Evolutionary conservation across 2,329 filamentous ascomycete genomes (phyloP), one percentile per base, ranked within the genome.

Genomic region (Neoascochyta sp.): DNA sequence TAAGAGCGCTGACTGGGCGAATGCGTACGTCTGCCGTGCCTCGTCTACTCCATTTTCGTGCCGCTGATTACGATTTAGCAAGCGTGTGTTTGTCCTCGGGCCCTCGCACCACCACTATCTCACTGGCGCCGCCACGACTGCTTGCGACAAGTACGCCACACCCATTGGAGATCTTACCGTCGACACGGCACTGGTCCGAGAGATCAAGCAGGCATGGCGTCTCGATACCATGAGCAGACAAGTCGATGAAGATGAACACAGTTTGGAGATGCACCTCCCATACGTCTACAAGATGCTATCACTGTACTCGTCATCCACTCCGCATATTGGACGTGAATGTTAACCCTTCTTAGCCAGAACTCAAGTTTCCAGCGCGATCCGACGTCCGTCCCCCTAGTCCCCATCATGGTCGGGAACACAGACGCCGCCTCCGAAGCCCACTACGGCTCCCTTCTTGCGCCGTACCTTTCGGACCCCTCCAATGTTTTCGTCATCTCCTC

Each of bases 231-330:
- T 95, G 70, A 77, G 75, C 2, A 64, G 62, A 11, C 52, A 68
- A 4, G 70, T 79, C 5, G 92, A 98, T 53, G 76, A 87, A 40
- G 74, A 76, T 4, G 92, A 98, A 64, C 92, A 98, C 64, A 95
- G 86, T 29, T 75, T 96, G 2, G 92, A 98, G 68, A 94, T 98
- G 83, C 92, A 98, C 50, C 73, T 96, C 7, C 90, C 92, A 0
- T 95, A 93, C 55, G 83, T 96, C 42, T 89, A 88, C 70, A 88
- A 89, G 57, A 78, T 85, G 30, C 72, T 81, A 5, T 73, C 74
- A 35, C 65, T 68, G 58, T 75, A 46, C 21, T n/a, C n/a, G 34
- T 19, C 29, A 39, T 34, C 27, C 17, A 4, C 17, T 14, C 22
- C 25, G 9, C 7, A 17, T 12, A 15, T 22, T 23, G 5, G 22